These are phyloP conservation scores for Penicillium parvum DNA, from an alignment of 495 filamentous ascomycete species.

Conservation along the genomic window DNA sequence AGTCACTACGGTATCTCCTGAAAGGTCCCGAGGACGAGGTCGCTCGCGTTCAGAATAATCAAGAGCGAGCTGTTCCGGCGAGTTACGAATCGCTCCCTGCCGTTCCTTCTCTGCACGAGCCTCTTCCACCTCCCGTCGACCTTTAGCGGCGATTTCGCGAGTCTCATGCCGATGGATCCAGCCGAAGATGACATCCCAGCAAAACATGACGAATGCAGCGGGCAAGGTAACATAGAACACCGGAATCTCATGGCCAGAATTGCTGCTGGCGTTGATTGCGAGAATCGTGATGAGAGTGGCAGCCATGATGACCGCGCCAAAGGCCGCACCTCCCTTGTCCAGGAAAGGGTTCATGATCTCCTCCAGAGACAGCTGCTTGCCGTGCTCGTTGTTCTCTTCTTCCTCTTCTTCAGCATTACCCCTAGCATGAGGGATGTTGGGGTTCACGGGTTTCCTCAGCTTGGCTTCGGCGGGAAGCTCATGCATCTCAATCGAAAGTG, in stretches of 20 bases:
- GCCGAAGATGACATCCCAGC: slow-evolving; percentile 55
- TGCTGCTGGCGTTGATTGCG: slow-evolving; percentile 53
- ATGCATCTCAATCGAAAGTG: slow-evolving; percentile 58
- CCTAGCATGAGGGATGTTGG: slow-evolving; percentile 59
- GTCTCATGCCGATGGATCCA: slow-evolving; percentile 56
- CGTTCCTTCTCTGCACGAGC: slow-evolving; percentile 33
- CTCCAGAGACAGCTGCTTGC: slow-evolving; percentile 54
- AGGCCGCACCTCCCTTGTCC: slow-evolving; percentile 56
- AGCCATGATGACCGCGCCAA: slow-evolving; percentile 58
- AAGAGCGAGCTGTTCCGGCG: slow-evolving; percentile 1
- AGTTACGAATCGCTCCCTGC: slow-evolving; percentile 1
- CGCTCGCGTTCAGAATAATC: background rate
- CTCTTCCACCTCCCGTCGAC: slow-evolving; percentile 46
- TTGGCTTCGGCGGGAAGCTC: slow-evolving; percentile 51
- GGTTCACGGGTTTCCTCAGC: slow-evolving; percentile 55
- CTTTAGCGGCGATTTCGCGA: slow-evolving; percentile 52
- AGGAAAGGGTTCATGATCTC: slow-evolving; percentile 69
- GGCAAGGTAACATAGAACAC: slow-evolving; percentile 61
- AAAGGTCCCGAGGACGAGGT: background rate
- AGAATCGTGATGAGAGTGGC: slow-evolving; percentile 55
- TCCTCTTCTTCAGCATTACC: slow-evolving; percentile 53
- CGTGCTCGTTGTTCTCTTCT: slow-evolving; percentile 28
- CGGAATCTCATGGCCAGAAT: slow-evolving; percentile 25
- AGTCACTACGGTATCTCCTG: background rate
- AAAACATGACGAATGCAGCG: slow-evolving; percentile 58